Evolutionary conservation across 768 basidiomycete genomes (phyloP).

Genomic region (Termitomyces sp.): DNA sequence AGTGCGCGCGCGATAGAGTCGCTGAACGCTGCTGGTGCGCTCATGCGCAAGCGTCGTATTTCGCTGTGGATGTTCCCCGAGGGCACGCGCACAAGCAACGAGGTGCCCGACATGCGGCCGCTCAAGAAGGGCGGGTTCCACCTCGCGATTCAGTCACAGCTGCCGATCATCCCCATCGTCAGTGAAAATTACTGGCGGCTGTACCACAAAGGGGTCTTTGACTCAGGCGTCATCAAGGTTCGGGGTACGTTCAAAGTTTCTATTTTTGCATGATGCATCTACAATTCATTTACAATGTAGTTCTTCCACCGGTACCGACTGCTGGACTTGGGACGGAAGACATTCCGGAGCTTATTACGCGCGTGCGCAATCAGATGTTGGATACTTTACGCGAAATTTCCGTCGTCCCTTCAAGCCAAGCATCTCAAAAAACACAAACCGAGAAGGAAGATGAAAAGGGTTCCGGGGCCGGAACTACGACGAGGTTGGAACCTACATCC

Average conservation of each 20-base stretch:
- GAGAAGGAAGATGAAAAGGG: neutral
- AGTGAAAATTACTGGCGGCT: slow-evolving; percentile 90
- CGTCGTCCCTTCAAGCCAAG: slow-evolving; percentile 25
- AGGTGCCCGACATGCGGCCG: slow-evolving; percentile 64
- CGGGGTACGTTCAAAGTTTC: slow-evolving; percentile 49
- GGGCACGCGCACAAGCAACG: slow-evolving; percentile 78
- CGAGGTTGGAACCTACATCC: neutral
- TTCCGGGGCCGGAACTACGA: neutral
- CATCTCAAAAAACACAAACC: neutral
- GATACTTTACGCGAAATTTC: slow-evolving; percentile 75
- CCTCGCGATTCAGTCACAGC: slow-evolving; percentile 82
- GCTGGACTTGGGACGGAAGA: slow-evolving; percentile 64
- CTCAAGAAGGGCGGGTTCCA: slow-evolving; percentile 99
- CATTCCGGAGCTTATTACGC: slow-evolving; percentile 56
- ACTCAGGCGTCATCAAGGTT: slow-evolving; percentile 70
- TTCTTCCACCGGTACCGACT: slow-evolving; percentile 87
- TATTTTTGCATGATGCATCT: neutral
- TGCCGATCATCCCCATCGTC: slow-evolving; percentile 90
- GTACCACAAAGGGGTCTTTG: slow-evolving; percentile 75
- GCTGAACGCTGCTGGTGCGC: slow-evolving; percentile 68
- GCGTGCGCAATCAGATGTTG: slow-evolving; percentile 78
- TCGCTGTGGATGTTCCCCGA: slow-evolving; percentile 97
- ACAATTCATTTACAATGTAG: slow-evolving; percentile 31
- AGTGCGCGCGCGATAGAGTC: slow-evolving; percentile 67
- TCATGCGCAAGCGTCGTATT: slow-evolving; percentile 63